Evolutionary conservation across 495 filamentous ascomycete species (phyloP), one percentile per base, ranked within the genome.

Genomic region (Annulohypoxylon nitens): DNA sequence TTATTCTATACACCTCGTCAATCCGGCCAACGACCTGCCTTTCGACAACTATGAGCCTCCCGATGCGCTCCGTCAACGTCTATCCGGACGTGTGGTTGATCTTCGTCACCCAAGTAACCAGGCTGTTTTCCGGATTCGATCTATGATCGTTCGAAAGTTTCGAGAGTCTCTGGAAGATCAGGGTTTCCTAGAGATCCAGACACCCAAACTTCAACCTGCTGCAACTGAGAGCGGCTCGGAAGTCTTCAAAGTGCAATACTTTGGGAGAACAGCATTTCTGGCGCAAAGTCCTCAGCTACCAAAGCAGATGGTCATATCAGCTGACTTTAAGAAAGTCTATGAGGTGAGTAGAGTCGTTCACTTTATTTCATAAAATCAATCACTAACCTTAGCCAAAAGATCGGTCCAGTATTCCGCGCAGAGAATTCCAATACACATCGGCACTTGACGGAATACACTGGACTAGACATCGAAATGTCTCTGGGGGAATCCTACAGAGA

Each of bases 361-460:
- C n/a, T 43, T 43, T 43, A 14, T n/a, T 14, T 43, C 39, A 14
- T 43, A 11, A 14, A 43, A 43, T 43, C 14, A 12, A 14, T 16
- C 14, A 14, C 12, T 43, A 43, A 43, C 12, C 4, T 4, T 43
- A 0, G 11, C 50, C 16, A 26, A 6, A 45, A 69, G 76, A 89
- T 93, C 75, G 92, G 91, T 10, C 88, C 92, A 3, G 92, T 95
- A 25, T 95, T 95, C 87, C 88, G 92, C 77, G 92, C 92, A 2
- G 92, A 95, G 82, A 93, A 95, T 78, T 93, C 91, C 74, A 93
- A 95, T 75, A 95, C 92, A 5, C 92, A 93, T 77, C 86, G 92
- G 33, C 92, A 95, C 81, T 86, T 95, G 85, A 95, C 92, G 14
- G 92, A 95, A 86, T 95, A 93, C 78, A 90, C 91, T 60, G 92